Evolutionary conservation across 192 early-diverging fungal species (phyloP), one percentile per base, ranked within the genome.

Genomic region (Lobulomyces angularis): DNA sequence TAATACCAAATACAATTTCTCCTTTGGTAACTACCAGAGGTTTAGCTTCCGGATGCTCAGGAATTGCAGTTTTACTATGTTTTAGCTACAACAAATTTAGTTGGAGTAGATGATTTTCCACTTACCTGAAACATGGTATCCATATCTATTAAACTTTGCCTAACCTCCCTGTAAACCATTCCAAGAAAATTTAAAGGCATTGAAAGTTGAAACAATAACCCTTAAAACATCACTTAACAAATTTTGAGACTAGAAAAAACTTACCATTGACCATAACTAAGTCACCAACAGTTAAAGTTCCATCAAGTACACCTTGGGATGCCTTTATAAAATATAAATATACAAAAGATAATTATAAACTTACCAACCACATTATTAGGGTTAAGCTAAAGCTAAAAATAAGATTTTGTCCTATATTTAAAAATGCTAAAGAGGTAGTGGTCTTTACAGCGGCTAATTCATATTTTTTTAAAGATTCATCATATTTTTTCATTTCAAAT

Each of bases 221-320:
- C n/a, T n/a, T n/a, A n/a, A n/a, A n/a, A n/a, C n/a, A n/a, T n/a
- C n/a, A n/a, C n/a, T n/a, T n/a, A n/a, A n/a, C n/a, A n/a, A n/a
- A n/a, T n/a, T n/a, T n/a, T n/a, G n/a, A n/a, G n/a, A n/a, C n/a
- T n/a, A n/a, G n/a, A n/a, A n/a, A n/a, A n/a, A n/a, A n/a, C n/a
- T n/a, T n/a, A 14, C 93, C 90, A 48, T 99, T 99, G 42, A 99
- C 77, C 88, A 99, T 88, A 14, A 99, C 95, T 3, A 99, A 71
- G 53, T 99, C 95, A 30, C 95, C 95, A 19, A 99, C 79, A 1
- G 89, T 93, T 71, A 99, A 66, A 1, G 74, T 64, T 0, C 84
- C 82, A 29, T 40, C 43, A 1, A 75, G 56, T 6, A 99, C 87
- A 23, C 90, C 89, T 30, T 90, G 69, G 5, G 89, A 81, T 0